Conservation (phyloP, 2,329 filamentous ascomycete species). For the Mycosphaerelloides madeirae region DNA sequence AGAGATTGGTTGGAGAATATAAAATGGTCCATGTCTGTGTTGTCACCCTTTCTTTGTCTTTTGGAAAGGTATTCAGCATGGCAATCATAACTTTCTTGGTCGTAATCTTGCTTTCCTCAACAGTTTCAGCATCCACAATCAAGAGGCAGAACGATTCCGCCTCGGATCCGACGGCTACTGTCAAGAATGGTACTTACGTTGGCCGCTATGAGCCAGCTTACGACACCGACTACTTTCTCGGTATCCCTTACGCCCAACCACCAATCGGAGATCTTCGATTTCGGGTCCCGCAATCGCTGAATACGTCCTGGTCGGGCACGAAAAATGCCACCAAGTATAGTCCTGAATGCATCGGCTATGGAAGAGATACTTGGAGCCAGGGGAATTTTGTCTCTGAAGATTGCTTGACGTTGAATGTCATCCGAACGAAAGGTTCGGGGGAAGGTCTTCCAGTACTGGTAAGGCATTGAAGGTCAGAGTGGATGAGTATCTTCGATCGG, state of each 20-base stretch:
- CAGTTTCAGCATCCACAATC: neutral
- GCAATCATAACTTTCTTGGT: neutral
- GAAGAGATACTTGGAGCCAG: slow-evolving; percentile 27
- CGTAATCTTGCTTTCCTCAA: neutral
- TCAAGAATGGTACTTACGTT: slow-evolving; percentile 47
- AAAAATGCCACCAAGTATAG: slow-evolving; percentile 45
- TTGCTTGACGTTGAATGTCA: slow-evolving; percentile 24
- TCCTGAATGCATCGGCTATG: slow-evolving; percentile 49
- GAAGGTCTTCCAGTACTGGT: slow-evolving; percentile 20
- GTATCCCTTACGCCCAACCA: slow-evolving; percentile 54
- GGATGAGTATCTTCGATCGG: neutral
- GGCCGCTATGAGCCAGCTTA: slow-evolving; percentile 40
- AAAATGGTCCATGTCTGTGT: neutral
- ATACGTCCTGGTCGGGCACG: slow-evolving; percentile 41
- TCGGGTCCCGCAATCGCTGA: slow-evolving; percentile 45
- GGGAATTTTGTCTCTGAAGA: slow-evolving; percentile 26
- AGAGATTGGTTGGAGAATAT: no score
- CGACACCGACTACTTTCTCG: slow-evolving; percentile 50
- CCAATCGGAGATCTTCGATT: slow-evolving; percentile 52
- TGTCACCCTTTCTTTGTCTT: no score
- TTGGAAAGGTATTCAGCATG: neutral
- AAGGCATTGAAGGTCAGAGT: slow-evolving; percentile 1
- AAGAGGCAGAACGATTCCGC: neutral
- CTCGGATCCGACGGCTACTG: slow-evolving; percentile 20
- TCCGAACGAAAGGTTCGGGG: slow-evolving; percentile 12